Evolutionary conservation across 495 filamentous ascomycete species (phyloP), one percentile per base, ranked within the genome.

Genomic region (Aspergillus sclerotiicarbonarius): DNA sequence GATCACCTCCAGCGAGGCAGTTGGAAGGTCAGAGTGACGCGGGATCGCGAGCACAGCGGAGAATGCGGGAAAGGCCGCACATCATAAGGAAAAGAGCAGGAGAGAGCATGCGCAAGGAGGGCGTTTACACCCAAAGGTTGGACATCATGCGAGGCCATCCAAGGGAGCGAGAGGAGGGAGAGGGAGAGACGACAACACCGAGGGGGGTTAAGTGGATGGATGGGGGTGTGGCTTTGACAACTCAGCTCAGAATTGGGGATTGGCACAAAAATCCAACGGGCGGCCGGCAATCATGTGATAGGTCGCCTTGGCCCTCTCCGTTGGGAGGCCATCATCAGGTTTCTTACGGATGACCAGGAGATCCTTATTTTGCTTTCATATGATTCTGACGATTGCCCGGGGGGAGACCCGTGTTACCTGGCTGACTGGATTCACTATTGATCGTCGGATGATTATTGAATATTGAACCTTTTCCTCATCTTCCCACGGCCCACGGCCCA

Each of bases 101-200:
- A 43, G 51, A 43, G 55, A 59, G 53, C 44, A 56, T 56, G 53
- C 53, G 62, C 62, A 69, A 61, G 59, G 58, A 63, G 58, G 53
- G 47, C 55, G 49, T 62, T 65, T 58, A 68, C 64, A 61, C 59
- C 65, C 69, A 65, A 65, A 30, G 67, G 61, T 54, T 45, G 67
- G 64, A 66, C 56, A 70, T 61, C 62, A 71, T 69, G 63, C 64
- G 66, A 71, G 67, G 66, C 71, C 65, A 70, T 71, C 53, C 59
- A 67, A 68, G 67, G 64, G 61, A 62, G 54, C 41, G 33, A 56
- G 53, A 56, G 16, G 50, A 62, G 41, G 51, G 39, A 52, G 31
- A 55, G 31, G 19, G 31, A 46, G 47, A 54, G 16, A 57, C 49
- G 43, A 59, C 35, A n/a, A 60, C 43, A 54, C 44, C 37, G 41